Evolutionary conservation across 148 eudicot species (phyloP).

Genomic region (Polygonum aviculare): DNA sequence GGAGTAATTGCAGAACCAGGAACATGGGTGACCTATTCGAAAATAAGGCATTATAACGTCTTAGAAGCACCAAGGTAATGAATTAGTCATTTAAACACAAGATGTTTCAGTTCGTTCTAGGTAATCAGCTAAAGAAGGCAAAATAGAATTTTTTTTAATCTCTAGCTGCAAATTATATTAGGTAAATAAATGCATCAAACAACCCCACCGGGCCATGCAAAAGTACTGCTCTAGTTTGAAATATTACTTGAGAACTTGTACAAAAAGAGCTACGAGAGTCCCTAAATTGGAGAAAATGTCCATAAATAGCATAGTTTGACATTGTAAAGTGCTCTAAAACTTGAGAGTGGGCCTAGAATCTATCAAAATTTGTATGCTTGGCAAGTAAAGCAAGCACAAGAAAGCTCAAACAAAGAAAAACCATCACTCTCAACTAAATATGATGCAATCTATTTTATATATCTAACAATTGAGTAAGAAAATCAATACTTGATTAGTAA

Average conservation of each 20-base stretch:
- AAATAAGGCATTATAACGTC: neutral
- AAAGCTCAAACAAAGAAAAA: neutral
- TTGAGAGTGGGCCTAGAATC: neutral
- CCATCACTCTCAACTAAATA: neutral
- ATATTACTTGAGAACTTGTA: neutral
- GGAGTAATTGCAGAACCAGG: slow-evolving; percentile 55
- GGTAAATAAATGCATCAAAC: neutral
- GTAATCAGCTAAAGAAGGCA: neutral
- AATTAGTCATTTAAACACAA: neutral
- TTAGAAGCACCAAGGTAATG: neutral
- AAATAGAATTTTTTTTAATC: neutral
- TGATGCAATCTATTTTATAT: neutral
- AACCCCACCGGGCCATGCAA: neutral
- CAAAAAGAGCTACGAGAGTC: neutral
- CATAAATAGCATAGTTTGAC: neutral
- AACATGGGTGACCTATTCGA: slow-evolving; percentile 43
- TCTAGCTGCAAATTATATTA: neutral
- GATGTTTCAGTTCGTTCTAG: neutral
- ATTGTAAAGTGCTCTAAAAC: neutral
- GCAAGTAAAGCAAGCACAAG: neutral
- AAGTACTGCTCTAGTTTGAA: too few species aligned
- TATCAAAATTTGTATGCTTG: neutral
- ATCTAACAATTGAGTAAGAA: neutral
- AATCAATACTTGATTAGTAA: neutral
- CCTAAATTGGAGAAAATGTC: neutral